Percentiles rank a stretch among this genome's conserved stretches.
Conservation (phyloP, 1,139 yeast genomes). For the Debaryomyces psychrophilus region DNA sequence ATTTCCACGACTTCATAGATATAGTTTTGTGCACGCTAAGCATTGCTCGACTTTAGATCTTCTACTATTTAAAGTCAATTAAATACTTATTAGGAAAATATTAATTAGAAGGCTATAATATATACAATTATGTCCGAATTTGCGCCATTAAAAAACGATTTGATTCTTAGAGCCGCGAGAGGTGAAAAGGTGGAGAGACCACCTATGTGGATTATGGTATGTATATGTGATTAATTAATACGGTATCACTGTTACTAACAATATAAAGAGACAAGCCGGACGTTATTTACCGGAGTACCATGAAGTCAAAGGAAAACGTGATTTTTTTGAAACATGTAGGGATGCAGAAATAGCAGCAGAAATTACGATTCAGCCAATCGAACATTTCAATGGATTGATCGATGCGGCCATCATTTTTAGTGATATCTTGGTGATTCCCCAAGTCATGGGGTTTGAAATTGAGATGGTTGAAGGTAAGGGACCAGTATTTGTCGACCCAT, state of each 20-base stretch:
- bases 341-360: constrained; percentile 92
- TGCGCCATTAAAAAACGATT: constrained; percentile 81
- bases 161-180: constrained; percentile 83
- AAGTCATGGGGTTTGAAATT: constrained; percentile 96
- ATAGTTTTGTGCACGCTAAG: too few species aligned
- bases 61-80: too few species aligned
- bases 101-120: not conserved
- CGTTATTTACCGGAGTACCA: constrained; percentile 90
- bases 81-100: not conserved
- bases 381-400: constrained; percentile 82
- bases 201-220: constrained; percentile 95
- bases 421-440: constrained; percentile 95
- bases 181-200: constrained; percentile 91
- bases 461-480: constrained; percentile 95
- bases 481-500: constrained; percentile 88
- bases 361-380: constrained; percentile 94
- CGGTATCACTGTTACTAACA: not conserved
- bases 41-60: too few species aligned
- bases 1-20: too few species aligned
- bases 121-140: constrained; percentile 40
- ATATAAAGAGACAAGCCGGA: constrained; percentile 76
- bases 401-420: constrained; percentile 97
- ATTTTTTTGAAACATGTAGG: constrained; percentile 91
- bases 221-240: constrained; percentile 21
- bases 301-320: constrained; percentile 80